These are phyloP conservation scores for Babesia bigemina DNA, from an alignment of 169 alveolate species.

Conservation along the genomic window DNA sequence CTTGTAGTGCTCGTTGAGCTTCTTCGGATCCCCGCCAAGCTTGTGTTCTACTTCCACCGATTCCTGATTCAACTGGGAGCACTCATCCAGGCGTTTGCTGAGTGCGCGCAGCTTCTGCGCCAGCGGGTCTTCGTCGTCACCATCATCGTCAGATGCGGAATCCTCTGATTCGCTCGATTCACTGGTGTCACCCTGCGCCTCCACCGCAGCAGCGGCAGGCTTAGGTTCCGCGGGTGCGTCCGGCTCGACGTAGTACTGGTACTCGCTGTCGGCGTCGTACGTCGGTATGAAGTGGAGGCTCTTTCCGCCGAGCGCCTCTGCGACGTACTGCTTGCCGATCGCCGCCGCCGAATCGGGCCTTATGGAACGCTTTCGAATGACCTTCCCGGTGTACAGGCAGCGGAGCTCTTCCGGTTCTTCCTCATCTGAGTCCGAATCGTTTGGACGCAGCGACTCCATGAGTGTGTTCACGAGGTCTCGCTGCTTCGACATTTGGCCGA, in stretches of 20 bases:
- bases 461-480: slow-evolving; percentile 64
- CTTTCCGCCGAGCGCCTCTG: slow-evolving; percentile 64
- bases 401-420: slow-evolving; percentile 19
- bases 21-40: slow-evolving; percentile 35
- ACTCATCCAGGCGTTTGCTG: slow-evolving; percentile 39
- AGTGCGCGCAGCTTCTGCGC: slow-evolving; percentile 8
- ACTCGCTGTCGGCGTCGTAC: slow-evolving; percentile 7
- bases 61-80: slow-evolving; percentile 44
- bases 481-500: slow-evolving; percentile 55
- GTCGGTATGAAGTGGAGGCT: slow-evolving; percentile 46
- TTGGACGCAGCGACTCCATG: slow-evolving; percentile 26
- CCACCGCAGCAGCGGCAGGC: slow-evolving; percentile 29
- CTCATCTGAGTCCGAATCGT: slow-evolving; percentile 36
- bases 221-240: background rate
- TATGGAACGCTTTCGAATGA: slow-evolving; percentile 24
- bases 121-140: slow-evolving; percentile 38
- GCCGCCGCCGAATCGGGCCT: slow-evolving; percentile 41
- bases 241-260: slow-evolving; percentile 13
- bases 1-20: slow-evolving; percentile 23
- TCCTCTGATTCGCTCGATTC: slow-evolving; percentile 47
- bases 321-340: slow-evolving; percentile 49
- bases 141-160: slow-evolving; percentile 56
- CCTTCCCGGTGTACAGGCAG: slow-evolving; percentile 47
- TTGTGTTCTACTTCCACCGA: slow-evolving; percentile 36
- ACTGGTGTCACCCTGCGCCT: slow-evolving; percentile 37